Evolutionary conservation across 2,329 filamentous ascomycete genomes (phyloP).

Genomic region (Neophaeococcomyces mojaviensis): DNA sequence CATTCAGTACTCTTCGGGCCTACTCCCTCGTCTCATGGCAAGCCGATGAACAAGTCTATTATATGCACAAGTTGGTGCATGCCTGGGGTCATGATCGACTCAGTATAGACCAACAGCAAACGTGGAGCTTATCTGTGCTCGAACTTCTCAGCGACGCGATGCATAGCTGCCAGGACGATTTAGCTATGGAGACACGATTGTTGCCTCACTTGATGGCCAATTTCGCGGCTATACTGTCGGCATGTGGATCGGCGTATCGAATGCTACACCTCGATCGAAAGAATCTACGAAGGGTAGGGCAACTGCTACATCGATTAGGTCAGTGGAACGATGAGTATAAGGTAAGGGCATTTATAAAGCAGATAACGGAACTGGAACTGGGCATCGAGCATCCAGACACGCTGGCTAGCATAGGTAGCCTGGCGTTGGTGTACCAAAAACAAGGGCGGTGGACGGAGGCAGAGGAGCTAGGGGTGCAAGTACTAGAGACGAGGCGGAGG

Average conservation of each 20-base stretch:
- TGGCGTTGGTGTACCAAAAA: constrained; percentile 2
- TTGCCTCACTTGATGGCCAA: neutral
- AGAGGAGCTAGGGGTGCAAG: constrained; percentile 15
- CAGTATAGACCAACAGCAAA: too few species aligned
- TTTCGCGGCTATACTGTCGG: neutral
- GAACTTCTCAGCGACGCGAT: too few species aligned
- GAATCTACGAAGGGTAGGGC: neutral
- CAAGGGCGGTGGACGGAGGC: constrained; percentile 12
- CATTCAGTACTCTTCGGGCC: too few species aligned
- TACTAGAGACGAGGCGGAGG: constrained; percentile 4
- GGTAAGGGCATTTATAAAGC: neutral
- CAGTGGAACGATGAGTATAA: neutral
- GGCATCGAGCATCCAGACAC: constrained; percentile 14
- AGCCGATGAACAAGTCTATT: too few species aligned
- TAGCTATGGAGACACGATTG: too few species aligned
- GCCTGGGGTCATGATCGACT: too few species aligned
- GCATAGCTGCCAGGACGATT: too few species aligned
- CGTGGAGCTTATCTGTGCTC: too few species aligned
- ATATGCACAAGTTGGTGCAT: too few species aligned
- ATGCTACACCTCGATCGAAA: neutral
- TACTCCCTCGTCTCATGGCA: too few species aligned
- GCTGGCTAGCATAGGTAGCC: constrained; percentile 14
- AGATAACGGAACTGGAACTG: neutral
- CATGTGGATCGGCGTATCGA: neutral
- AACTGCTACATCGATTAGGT: neutral